Percentiles rank a stretch among this genome's conserved stretches.
These are phyloP conservation scores for Eucalyptus tenuipes DNA, from an alignment of 345 rosid genomes.

Conservation along the genomic window DNA sequence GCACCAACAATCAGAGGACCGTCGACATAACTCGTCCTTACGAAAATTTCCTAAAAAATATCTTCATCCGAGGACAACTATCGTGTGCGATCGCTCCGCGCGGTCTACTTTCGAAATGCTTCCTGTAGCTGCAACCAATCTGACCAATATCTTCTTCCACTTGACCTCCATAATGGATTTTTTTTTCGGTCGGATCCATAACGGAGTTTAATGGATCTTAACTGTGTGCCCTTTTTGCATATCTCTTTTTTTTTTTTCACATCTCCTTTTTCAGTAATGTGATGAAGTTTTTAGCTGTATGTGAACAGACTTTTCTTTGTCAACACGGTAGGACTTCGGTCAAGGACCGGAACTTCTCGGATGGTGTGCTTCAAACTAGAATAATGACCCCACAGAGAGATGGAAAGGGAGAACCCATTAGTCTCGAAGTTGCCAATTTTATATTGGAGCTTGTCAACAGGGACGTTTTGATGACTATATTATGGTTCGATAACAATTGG, in stretches of 20 bases:
- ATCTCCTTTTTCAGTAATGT: not conserved
- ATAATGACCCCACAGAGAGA: not conserved
- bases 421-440: not conserved
- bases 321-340: not conserved
- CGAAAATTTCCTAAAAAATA: not conserved
- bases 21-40: not conserved
- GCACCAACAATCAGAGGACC: not conserved
- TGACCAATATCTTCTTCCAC: not conserved
- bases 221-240: not conserved
- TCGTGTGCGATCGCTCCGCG: no score
- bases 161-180: rapidly evolving
- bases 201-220: not conserved
- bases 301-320: not conserved
- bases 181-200: not conserved
- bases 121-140: not conserved
- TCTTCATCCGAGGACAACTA: no score
- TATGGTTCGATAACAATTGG: not conserved
- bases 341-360: not conserved
- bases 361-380: not conserved
- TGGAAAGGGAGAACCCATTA: not conserved
- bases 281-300: not conserved
- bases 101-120: not conserved
- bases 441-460: no score
- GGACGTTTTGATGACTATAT: not conserved
- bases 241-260: rapidly evolving